Evolutionary conservation across 2,329 filamentous ascomycete genomes (phyloP), one percentile per base, ranked within the genome.

Genomic region (Sphaerulina populicola): DNA sequence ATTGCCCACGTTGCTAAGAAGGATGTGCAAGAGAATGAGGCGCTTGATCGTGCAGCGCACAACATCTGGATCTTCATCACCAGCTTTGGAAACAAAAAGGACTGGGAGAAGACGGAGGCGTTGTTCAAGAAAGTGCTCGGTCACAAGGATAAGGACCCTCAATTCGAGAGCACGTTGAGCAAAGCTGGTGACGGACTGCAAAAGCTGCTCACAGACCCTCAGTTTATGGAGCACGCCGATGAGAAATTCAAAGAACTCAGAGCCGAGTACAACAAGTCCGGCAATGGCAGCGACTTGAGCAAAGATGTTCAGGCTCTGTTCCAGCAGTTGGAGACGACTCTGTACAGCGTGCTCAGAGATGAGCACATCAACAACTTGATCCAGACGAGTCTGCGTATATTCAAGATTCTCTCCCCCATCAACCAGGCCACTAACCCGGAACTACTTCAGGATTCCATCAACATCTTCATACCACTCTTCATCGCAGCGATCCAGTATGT

Each of bases 1-100:
- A 78, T 87, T 0, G 74, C 82, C 2, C 75, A 80, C 21, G 78
- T 80, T 1, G 78, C 83, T 0, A 79, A 86, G 56, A 79, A 85
- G 37, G 86, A 90, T 56, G 71, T 91, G 0, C 74, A 86, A 33
- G 76, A 82, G 6, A 95, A 94, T 60, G 74, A 72, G 1, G 88
- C 85, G 46, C 79, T 86, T 6, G 86, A 94, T 55, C 77, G 78
- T 49, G 89, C 89, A 0, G 73, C 90, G 15, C 77, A 78, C 56
- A 89, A 91, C 60, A 85, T 94, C 47, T 95, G 89, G 88, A 71
- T 76, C 1, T 77, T 97, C 18, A 59, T 95, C 27, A 85, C 81
- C 45, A 88, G 85, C 0, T 89, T 96, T 60, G 91, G 91, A 3
- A 80, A 88, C 56, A 69, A 70, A 3, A 69, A 81, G 11, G 77